Base-by-base conservation (phyloP, 441 rosid species). In the Adansonia madagascariensis region DNA sequence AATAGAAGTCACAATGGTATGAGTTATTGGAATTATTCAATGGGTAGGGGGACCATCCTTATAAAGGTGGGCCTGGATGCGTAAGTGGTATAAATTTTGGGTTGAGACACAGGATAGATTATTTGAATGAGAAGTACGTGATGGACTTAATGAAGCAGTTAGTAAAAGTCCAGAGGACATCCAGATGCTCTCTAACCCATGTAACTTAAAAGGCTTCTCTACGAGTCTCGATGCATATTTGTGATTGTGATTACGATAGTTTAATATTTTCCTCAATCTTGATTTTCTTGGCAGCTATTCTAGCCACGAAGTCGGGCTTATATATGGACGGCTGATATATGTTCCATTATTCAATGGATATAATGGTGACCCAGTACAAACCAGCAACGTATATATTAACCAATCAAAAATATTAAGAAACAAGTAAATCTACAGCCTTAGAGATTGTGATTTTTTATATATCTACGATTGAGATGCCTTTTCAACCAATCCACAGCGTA, bases 261-360 rank as follows among this genome's bases (percentile, higher is more conserved):
- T 47, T 56, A 24, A 69, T 22, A 47, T 0, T 47, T 46, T 6
- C 55, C 12, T 67, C 41, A 35, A 35, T 35, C 41, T 24, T 12
- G 2, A 7, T 46, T 11, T 55, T 47, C 14, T 47, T 24, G 44
- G 35, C 62, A 14, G 27, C 18, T 41, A 49, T 56, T 68, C 46
- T 59, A 67, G 18, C 78, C 77, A 67, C 61, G 61, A 75, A 59
- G 74, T 71, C 69, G 55, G 41, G 79, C 77, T 78, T 41, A 63
- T 62, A 62, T 78, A 73, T 78, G 82, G 72, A 82, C 78, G 88
- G 85, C 77, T 69, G 63, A 81, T 52, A 78, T 75, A 44, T 17
- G 41, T 49, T 24, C 7, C 39, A 49, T 49, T 0, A 6, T 20
- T 22, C 60, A 49, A 27, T 9, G 44, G 73, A 69, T 50, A 69